These are phyloP conservation scores for Candida chauliodis DNA, from an alignment of 805 yeast genomes.

Conservation along the genomic window DNA sequence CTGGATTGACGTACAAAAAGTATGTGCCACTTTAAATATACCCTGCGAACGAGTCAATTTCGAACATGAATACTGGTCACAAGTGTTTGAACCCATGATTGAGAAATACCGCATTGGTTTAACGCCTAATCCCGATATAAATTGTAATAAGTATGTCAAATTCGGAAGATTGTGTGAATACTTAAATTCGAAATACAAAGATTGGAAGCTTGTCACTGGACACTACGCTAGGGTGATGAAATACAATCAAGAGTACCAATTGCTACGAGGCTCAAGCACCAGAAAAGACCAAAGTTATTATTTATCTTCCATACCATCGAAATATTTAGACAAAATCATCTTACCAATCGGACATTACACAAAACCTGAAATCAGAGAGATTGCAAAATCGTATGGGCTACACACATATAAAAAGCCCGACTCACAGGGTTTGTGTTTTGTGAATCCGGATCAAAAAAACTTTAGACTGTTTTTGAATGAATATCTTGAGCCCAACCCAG, in stretches of 20 bases:
- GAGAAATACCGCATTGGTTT: constrained; percentile 62
- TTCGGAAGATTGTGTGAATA: constrained; percentile 74
- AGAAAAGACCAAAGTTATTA: constrained; percentile 91
- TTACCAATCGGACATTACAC: constrained; percentile 79
- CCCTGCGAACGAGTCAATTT: constrained; percentile 76
- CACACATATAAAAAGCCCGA: constrained; percentile 80
- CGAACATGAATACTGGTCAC: constrained; percentile 89
- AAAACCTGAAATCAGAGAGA: constrained; percentile 68
- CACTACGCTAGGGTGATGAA: constrained; percentile 62
- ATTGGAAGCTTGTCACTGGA: constrained; percentile 90
- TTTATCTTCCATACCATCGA: constrained; percentile 59
- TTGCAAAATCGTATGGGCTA: constrained; percentile 53
- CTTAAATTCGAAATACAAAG: constrained; percentile 37
- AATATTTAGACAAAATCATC: constrained; percentile 46
- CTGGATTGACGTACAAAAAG: constrained; percentile 77
- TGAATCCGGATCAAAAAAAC: constrained; percentile 56
- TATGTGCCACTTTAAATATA: constrained; percentile 58
- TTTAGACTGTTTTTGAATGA: constrained; percentile 73
- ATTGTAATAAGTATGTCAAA: constrained; percentile 81
- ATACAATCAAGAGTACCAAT: constrained; percentile 32
- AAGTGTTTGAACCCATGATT: constrained; percentile 92
- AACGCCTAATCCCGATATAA: constrained; percentile 94
- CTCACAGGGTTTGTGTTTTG: constrained; percentile 94
- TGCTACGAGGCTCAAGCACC: constrained; percentile 55
- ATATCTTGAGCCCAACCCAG: constrained; percentile 69